Percentiles rank a stretch among this genome's conserved stretches.
Evolutionary conservation across 805 yeast species (phyloP).

Genomic region (Jamesozyma rosinii): DNA sequence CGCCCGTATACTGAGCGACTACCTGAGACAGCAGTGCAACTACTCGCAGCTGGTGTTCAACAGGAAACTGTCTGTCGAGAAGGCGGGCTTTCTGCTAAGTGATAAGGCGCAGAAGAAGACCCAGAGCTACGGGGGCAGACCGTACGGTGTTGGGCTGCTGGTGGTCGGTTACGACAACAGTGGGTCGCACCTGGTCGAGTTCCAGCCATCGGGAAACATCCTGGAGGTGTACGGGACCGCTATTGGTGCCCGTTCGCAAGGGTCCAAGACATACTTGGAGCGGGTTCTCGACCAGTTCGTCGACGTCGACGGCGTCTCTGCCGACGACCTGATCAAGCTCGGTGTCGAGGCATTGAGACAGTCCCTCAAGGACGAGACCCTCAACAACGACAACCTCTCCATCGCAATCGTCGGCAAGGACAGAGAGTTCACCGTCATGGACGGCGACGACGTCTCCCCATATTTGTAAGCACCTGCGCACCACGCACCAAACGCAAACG

Average conservation of each 20-base stretch:
- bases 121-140: constrained; percentile 91
- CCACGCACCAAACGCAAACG: too few relatives aligned
- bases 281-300: constrained; percentile 66
- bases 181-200: constrained; percentile 90
- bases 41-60: constrained; percentile 74
- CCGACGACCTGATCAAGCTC: constrained; percentile 70
- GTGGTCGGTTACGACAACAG: constrained; percentile 86
- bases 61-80: constrained; percentile 72
- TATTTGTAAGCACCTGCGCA: constrained; percentile 19
- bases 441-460: constrained; percentile 65
- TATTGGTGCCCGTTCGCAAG: constrained; percentile 97
- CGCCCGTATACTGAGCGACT: constrained; percentile 87
- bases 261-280: constrained; percentile 92
- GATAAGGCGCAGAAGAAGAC: constrained; percentile 97
- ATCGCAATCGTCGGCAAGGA: constrained; percentile 89
- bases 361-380: constrained; percentile 89
- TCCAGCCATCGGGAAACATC: constrained; percentile 91
- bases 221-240: constrained; percentile 89
- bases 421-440: constrained; percentile 63
- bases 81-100: constrained; percentile 78
- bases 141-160: constrained; percentile 93
- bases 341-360: constrained; percentile 90
- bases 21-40: constrained; percentile 84
- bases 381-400: constrained; percentile 74
- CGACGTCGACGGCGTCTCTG: constrained; percentile 36